Conservation (phyloP, 2,329 filamentous ascomycete species). For the Diaporthe vaccinii region DNA sequence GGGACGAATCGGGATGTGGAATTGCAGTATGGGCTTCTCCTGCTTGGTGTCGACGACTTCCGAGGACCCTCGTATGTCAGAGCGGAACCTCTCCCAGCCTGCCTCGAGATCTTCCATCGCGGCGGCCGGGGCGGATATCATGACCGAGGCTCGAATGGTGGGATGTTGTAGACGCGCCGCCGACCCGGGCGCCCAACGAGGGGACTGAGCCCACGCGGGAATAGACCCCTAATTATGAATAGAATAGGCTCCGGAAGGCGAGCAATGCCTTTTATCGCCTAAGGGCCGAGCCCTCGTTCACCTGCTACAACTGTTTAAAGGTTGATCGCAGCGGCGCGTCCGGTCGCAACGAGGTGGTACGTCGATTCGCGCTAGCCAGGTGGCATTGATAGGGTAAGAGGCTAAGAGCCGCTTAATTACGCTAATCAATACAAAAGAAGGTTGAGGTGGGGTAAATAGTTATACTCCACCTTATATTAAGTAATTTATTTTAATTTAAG, state of each 20-base stretch:
- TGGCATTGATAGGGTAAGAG: background rate
- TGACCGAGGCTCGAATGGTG: background rate
- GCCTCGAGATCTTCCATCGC: background rate
- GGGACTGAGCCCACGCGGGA: background rate
- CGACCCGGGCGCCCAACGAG: constrained; percentile 4
- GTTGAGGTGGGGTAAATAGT: background rate
- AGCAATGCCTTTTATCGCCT: background rate
- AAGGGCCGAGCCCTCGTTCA: constrained; percentile 22
- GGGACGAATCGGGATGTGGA: constrained; percentile 52
- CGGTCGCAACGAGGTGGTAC: background rate
- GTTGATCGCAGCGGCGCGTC: background rate
- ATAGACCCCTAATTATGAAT: background rate
- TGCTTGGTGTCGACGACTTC: background rate
- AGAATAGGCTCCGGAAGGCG: background rate
- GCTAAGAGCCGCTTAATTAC: background rate
- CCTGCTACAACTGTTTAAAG: background rate
- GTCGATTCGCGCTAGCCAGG: background rate
- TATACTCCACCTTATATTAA: background rate
- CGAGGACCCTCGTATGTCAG: constrained; percentile 28
- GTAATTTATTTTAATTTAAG: background rate
- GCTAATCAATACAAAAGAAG: background rate
- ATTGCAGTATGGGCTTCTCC: constrained; percentile 15
- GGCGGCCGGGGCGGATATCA: background rate
- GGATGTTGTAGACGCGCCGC: background rate
- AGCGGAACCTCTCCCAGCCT: constrained; percentile 30